phyloP scores from a whole-genome alignment of 768 basidiomycete species.

The Harrya chromipes region DNA sequence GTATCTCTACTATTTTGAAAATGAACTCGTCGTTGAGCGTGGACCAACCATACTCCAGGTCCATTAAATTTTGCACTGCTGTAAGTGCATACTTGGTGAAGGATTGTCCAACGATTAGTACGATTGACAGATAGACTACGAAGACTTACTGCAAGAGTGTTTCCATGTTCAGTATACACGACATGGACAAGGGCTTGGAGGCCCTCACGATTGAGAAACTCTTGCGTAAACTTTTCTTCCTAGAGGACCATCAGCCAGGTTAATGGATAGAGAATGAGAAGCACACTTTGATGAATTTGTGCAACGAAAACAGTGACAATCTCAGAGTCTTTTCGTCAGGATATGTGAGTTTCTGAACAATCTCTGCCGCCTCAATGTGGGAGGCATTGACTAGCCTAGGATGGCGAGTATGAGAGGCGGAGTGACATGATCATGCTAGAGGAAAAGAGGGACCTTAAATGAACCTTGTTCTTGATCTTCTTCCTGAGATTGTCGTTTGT shows the following conservation, averaged over 20 bases:
- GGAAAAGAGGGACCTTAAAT: conserved; percentile 60
- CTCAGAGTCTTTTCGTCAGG: conserved; percentile 60
- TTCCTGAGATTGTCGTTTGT: conserved; percentile 83
- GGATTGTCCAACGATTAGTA: conserved; percentile 7
- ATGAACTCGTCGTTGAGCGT: conserved; percentile 72
- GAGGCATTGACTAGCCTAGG: conserved; percentile 77
- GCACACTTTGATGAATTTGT: conserved; percentile 73
- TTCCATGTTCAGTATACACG: conserved; percentile 67
- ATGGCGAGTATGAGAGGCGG: not conserved
- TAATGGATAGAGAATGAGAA: not conserved
- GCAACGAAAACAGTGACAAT: conserved; percentile 71
- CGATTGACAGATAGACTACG: not conserved
- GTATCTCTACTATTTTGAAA: conserved; percentile 70
- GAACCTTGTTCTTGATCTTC: conserved; percentile 75
- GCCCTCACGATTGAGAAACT: conserved; percentile 74
- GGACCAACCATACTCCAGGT: conserved; percentile 80
- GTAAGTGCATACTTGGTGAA: conserved; percentile 70
- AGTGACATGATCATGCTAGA: not conserved
- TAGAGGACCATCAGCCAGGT: conserved; percentile 26
- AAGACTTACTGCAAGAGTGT: conserved; percentile 73
- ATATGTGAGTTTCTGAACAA: conserved; percentile 61
- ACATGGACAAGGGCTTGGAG: conserved; percentile 67
- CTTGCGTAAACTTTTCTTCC: conserved; percentile 82
- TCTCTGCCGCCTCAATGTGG: conserved; percentile 73
- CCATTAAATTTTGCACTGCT: conserved; percentile 86